Evolutionary conservation across 257 asterid genomes (phyloP).

Genomic region (Linderniella brevidens): DNA sequence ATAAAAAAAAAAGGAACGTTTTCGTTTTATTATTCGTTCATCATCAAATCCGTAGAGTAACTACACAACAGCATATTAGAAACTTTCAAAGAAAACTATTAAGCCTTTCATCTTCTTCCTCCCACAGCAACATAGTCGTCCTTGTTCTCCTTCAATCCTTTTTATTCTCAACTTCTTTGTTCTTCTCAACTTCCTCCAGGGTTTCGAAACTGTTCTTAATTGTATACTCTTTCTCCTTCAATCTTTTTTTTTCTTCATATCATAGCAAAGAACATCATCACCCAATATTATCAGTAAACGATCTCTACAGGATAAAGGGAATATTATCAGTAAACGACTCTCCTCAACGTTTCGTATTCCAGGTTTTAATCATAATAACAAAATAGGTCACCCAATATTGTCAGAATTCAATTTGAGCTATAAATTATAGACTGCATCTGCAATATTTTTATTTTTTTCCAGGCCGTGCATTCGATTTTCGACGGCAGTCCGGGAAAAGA

Average conservation of each 20-base stretch:
- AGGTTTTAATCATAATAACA: conserved; percentile 24
- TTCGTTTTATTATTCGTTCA: no score
- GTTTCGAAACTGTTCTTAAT: no score
- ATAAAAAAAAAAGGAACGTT: no score
- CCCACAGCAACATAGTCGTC: no score
- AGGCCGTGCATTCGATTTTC: conserved; percentile 74
- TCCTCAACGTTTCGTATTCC: conserved; percentile 78
- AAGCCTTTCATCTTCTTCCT: no score
- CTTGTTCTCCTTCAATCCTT: no score
- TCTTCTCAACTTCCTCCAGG: no score
- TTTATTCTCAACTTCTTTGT: no score
- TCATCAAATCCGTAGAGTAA: no score
- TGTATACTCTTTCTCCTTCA: neutral
- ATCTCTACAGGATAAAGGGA: conserved; percentile 88
- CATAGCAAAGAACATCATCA: conserved; percentile 41
- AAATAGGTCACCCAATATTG: neutral
- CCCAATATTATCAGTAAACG: conserved; percentile 87
- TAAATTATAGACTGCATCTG: neutral
- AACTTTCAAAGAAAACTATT: no score
- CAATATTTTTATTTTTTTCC: no score
- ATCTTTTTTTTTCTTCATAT: conserved; percentile 16
- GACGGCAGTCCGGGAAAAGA: conserved; percentile 92
- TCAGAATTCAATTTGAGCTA: neutral
- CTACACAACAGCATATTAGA: no score
- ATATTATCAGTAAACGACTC: conserved; percentile 55